Base-by-base conservation (phyloP, 1,284 basidiomycete species). In the Phellinidium pouzarii region DNA sequence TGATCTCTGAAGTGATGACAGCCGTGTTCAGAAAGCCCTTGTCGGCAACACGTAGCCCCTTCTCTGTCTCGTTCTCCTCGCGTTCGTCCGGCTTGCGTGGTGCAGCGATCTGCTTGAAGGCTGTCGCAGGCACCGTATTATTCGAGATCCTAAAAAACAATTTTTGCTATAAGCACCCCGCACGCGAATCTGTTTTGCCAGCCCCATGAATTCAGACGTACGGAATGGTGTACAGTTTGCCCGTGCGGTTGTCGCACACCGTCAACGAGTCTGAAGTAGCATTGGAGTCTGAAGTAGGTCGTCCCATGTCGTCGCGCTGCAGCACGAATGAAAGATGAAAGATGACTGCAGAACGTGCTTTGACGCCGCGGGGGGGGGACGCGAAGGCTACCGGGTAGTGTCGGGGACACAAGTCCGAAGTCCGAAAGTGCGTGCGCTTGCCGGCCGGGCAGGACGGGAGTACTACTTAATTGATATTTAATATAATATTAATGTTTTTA, bases 1-100 rank as follows among this genome's bases (percentile, higher is more conserved):
- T 93, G 63, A 94, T 93, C 61, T 77, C 67, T 57, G 85, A 88
- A 58, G 79, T 72, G 55, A 94, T 79, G 53, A 91, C 88, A 31
- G 91, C 89, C 1, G 91, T 94, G 61, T 94, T 94, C 69, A 91
- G 65, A 68, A 87, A 91, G 1, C 87, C 88, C 68, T 80, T 81
- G 71, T 93, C 89, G 34, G 79, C 73, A 11, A 93, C 79, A 34
- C 87, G 77, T 25, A 93, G 67, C 0, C 90, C 91, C 55, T 81
- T 85, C 67, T 82, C 77, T 0, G 84, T 84, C 71, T 93, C 91
- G 65, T 93, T 88, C 74, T 94, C 90, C 48, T 78, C 77, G 34
- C 86, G 74, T 62, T 89, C 87, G 1, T 75, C 77, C 23, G 73
- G 65, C 27, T 72, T 74, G 17, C 68, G 59, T 0, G 79, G 69